Percentiles rank a stretch among this genome's conserved stretches.
phyloP scores from a whole-genome alignment of 441 rosid species.

The Gossypium davidsonii region DNA sequence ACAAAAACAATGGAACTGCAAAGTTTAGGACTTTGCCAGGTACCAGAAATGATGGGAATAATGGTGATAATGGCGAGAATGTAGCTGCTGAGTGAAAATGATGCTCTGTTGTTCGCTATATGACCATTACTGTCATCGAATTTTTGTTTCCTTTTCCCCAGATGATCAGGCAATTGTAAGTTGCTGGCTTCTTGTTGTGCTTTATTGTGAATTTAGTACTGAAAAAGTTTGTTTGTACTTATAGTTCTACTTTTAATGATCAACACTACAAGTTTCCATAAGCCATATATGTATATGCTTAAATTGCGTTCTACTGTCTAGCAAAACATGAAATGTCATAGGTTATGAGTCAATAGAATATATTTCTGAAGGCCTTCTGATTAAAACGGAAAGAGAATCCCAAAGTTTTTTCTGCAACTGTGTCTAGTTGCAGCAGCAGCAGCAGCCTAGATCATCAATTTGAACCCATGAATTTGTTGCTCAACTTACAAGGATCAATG shows the following conservation, averaged over 20 bases:
- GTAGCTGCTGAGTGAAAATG: conserved; percentile 47
- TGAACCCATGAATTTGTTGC: background rate
- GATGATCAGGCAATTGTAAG: conserved; percentile 18
- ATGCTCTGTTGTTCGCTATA: background rate
- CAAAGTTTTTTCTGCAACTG: background rate
- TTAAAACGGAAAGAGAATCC: background rate
- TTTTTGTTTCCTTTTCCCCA: conserved; percentile 2
- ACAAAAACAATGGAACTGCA: conserved; percentile 14
- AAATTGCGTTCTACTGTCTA: background rate
- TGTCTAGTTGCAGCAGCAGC: background rate
- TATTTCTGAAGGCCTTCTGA: background rate
- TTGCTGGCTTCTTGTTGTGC: conserved; percentile 9
- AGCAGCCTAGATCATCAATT: background rate
- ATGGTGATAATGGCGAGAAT: conserved; percentile 28
- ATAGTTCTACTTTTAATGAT: background rate
- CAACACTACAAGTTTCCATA: background rate
- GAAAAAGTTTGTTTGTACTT: background rate
- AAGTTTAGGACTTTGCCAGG: conserved; percentile 52
- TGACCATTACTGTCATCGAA: conserved; percentile 6
- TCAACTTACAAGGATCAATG: background rate
- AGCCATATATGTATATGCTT: background rate
- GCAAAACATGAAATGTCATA: background rate
- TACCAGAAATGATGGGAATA: conserved; percentile 29
- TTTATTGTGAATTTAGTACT: conserved; percentile 11
- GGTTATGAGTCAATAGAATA: background rate